Percentiles rank a stretch among this genome's conserved stretches.
phyloP scores from a whole-genome alignment of 345 rosid species.

The Zanthoxylum bungeanum region DNA sequence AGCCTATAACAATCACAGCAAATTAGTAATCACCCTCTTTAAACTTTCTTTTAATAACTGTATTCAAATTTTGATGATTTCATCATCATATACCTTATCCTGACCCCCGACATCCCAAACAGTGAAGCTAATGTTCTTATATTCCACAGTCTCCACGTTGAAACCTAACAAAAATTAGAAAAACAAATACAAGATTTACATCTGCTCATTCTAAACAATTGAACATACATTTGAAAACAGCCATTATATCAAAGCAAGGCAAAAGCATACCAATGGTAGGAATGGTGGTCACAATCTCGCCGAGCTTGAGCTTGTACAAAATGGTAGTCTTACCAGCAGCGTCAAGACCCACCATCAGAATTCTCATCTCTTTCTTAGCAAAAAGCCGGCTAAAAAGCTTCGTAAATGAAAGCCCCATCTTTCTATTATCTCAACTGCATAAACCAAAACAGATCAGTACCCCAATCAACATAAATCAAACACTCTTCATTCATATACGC shows the following conservation, averaged over 20 bases:
- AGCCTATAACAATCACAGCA: too few relatives aligned
- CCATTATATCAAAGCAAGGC: background rate
- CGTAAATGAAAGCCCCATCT: constrained; percentile 63
- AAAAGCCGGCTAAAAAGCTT: constrained; percentile 62
- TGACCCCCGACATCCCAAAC: constrained; percentile 86
- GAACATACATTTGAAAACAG: background rate
- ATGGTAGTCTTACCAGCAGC: too few relatives aligned
- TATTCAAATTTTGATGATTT: background rate
- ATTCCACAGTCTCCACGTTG: constrained; percentile 75
- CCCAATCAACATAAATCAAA: background rate
- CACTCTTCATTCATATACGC: background rate
- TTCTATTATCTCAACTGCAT: constrained; percentile 17
- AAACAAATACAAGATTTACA: background rate
- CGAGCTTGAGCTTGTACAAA: constrained; percentile 64
- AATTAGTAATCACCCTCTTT: too few relatives aligned
- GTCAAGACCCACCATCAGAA: constrained; percentile 37
- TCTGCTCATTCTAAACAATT: background rate
- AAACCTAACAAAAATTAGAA: constrained; percentile 36
- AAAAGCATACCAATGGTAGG: constrained; percentile 59
- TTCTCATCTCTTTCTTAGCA: constrained; percentile 43
- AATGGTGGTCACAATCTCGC: constrained; percentile 69
- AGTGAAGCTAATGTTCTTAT: constrained; percentile 74
- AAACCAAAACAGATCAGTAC: background rate
- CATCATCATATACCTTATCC: constrained; percentile 45
- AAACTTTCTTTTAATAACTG: too few relatives aligned